Evolutionary conservation across 805 yeast genomes (phyloP), one percentile per base, ranked within the genome.

Genomic region (Candida manassasensis): DNA sequence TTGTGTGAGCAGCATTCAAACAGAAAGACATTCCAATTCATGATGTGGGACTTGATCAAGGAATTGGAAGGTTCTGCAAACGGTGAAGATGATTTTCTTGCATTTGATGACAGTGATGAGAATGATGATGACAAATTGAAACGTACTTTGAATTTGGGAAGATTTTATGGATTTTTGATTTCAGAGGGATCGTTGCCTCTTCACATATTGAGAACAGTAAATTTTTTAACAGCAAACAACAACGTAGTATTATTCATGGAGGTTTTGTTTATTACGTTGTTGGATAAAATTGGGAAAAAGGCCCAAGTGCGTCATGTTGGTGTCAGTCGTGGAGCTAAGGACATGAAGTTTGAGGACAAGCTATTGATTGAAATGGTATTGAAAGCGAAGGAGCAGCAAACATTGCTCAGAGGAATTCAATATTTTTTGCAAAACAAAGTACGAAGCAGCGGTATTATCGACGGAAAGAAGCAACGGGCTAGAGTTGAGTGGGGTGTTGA

Each of bases 11-110:
- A 76, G 15, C 95, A 87, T 47, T 67, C 79, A 2, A 62, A 84
- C 56, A 73, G 84, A 52, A 88, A 89, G 57, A 77, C 95, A 0
- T 82, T 93, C 48, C 97, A 90, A 53, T 88, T 93, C 54, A 67
- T 78, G 48, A 67, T 93, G 27, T 93, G 97, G 97, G 96, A 93
- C 56, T 70, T 79, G 29, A 49, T 89, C 12, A 79, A 79, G 45
- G 85, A 79, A 22, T 63, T 86, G 29, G 95, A 85, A 43, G 57
- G 58, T 3, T 15, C 41, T 4, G 69, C 63, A 5, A 71, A 61
- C 5, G 69, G 59, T 19, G 65, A 43, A 10, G 60, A 22, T 40
- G 68, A 61, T 15, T 60, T 57, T 29, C 49, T 53, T n/a, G 65
- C 58, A 4, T 57, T 55, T 44, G 44, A 67, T 53, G 61, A 63